Evolutionary conservation across 352 stramenopile species (phyloP).

Genomic region (Globisporangium nodosum): DNA sequence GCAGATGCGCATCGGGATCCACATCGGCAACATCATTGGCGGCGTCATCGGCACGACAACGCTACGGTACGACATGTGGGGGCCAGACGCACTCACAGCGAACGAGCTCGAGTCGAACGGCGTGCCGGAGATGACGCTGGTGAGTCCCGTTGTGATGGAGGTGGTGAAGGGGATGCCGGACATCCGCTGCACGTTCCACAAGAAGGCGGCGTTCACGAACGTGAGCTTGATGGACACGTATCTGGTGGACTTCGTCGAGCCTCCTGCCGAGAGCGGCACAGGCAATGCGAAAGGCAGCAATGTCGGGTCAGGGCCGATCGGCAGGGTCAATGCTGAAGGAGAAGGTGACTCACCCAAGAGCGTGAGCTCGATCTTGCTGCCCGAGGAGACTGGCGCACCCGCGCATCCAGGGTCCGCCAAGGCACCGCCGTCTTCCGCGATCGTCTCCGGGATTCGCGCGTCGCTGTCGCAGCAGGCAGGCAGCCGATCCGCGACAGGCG

Average conservation of each 20-base stretch:
- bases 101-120: constrained; percentile 87
- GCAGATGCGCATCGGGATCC: constrained; percentile 87
- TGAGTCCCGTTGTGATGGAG: constrained; percentile 74
- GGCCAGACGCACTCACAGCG: constrained; percentile 70
- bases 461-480: constrained; percentile 12
- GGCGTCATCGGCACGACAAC: constrained; percentile 84
- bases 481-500: background rate
- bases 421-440: background rate
- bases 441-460: constrained; percentile 1
- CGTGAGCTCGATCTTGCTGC: constrained; percentile 8
- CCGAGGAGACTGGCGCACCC: background rate
- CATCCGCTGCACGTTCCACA: constrained; percentile 77
- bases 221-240: constrained; percentile 82
- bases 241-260: constrained; percentile 72
- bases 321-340: constrained; percentile 18
- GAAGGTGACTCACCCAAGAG: constrained; percentile 14
- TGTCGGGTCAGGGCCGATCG: constrained; percentile 8
- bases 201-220: constrained; percentile 80
- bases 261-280: background rate
- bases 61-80: constrained; percentile 89
- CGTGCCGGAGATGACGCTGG: constrained; percentile 72
- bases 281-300: background rate
- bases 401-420: background rate
- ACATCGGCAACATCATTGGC: constrained; percentile 85
- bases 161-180: constrained; percentile 83